Evolutionary conservation across 805 yeast genomes (phyloP).

Genomic region (Zygotorulaspora chibaensis): DNA sequence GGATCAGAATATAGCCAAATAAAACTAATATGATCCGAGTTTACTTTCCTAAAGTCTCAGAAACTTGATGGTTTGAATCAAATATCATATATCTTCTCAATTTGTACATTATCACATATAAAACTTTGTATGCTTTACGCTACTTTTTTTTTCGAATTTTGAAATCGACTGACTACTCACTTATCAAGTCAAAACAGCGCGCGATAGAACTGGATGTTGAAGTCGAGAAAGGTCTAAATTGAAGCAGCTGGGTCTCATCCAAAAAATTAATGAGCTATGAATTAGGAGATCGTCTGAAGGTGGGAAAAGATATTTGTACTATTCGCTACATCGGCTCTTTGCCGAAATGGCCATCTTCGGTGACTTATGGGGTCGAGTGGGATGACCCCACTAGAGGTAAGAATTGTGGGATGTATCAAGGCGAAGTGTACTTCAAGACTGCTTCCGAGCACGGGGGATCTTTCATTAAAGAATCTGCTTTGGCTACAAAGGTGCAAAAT

Average conservation of each 20-base stretch:
- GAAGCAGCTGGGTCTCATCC: neutral
- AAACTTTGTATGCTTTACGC: neutral
- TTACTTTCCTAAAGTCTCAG: no score
- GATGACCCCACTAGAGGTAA: constrained; percentile 67
- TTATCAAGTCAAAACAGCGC: neutral
- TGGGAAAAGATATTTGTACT: constrained; percentile 53
- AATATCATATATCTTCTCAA: no score
- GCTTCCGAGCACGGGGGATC: constrained; percentile 19
- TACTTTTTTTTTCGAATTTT: neutral
- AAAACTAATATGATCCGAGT: neutral
- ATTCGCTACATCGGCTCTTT: constrained; percentile 57
- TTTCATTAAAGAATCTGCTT: constrained; percentile 19
- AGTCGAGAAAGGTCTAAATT: neutral
- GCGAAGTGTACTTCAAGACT: constrained; percentile 49
- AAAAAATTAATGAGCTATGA: constrained; percentile 11
- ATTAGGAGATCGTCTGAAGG: constrained; percentile 34
- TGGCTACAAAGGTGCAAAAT: constrained; percentile 34
- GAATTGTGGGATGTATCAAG: constrained; percentile 59
- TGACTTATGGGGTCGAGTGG: constrained; percentile 84
- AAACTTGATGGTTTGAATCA: no score
- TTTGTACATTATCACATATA: neutral
- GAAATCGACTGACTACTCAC: neutral
- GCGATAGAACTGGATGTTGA: neutral
- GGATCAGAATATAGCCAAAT: constrained; percentile 19
- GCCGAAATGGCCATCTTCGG: constrained; percentile 54